A percentile compares a stretch with the other conserved stretches of the same genome.
Evolutionary conservation across 768 basidiomycete species (phyloP).

Genomic region (Ephemerocybe angulata): DNA sequence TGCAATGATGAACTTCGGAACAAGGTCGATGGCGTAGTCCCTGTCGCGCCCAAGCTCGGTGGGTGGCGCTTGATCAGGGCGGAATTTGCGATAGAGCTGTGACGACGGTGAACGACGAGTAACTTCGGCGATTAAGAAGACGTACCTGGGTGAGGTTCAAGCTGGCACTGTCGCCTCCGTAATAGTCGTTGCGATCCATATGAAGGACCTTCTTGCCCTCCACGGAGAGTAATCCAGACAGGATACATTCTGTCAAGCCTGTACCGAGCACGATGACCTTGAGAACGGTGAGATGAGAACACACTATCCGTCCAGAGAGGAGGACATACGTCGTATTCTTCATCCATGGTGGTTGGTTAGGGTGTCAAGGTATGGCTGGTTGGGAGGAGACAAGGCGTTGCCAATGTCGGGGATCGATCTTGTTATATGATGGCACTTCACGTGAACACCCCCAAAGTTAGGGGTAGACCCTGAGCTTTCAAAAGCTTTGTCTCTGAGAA

Average conservation of each 20-base stretch:
- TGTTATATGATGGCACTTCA: slow-evolving; percentile 11
- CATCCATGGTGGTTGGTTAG: slow-evolving; percentile 71
- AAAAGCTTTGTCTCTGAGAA: no score
- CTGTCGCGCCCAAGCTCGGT: slow-evolving; percentile 90
- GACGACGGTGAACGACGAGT: slow-evolving; percentile 4
- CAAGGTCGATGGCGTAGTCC: slow-evolving; percentile 96
- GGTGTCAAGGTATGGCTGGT: slow-evolving; percentile 19
- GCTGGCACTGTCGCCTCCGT: slow-evolving; percentile 95
- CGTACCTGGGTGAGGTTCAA: slow-evolving; percentile 93
- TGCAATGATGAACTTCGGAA: slow-evolving; percentile 99
- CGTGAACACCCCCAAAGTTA: slow-evolving; percentile 8
- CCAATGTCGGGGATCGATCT: slow-evolving; percentile 11
- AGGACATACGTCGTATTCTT: slow-evolving; percentile 86
- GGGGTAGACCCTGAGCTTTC: neutral
- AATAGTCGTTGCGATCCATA: slow-evolving; percentile 98
- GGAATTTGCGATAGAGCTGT: slow-evolving; percentile 95
- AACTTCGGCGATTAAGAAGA: neutral
- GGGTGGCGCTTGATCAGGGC: slow-evolving; percentile 70
- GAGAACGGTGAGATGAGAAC: slow-evolving; percentile 12
- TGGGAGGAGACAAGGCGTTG: slow-evolving; percentile 16
- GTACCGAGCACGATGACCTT: slow-evolving; percentile 93
- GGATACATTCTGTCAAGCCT: slow-evolving; percentile 96
- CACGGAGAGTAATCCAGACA: slow-evolving; percentile 96
- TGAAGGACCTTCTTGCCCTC: slow-evolving; percentile 99
- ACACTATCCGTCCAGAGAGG: slow-evolving; percentile 4